These are phyloP conservation scores for Pyricularia sp. DNA, from an alignment of 2,329 filamentous ascomycete species.

Conservation along the genomic window DNA sequence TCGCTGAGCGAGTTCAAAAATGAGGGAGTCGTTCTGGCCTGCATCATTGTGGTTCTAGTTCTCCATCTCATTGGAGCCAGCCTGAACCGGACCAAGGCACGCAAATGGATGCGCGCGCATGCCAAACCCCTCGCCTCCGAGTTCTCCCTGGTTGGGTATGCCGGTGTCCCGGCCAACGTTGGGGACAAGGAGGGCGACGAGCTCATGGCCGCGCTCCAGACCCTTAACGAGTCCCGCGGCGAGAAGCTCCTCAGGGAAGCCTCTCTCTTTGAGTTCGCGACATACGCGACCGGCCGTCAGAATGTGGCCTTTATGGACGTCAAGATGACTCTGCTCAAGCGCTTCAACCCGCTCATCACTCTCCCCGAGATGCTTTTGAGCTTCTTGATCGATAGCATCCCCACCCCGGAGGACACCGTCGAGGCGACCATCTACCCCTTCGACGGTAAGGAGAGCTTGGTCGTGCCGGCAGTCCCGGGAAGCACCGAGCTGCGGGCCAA, in stretches of 20 bases:
- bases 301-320: slow-evolving; percentile 89
- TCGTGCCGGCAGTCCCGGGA: slow-evolving; percentile 58
- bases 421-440: slow-evolving; percentile 80
- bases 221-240: slow-evolving; percentile 25
- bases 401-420: slow-evolving; percentile 59
- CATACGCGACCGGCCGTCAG: slow-evolving; percentile 84
- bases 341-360: slow-evolving; percentile 67
- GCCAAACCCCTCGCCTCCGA: slow-evolving; percentile 64
- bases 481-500: slow-evolving; percentile 42
- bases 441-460: slow-evolving; percentile 78
- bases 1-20: slow-evolving; percentile 74
- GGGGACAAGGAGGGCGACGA: slow-evolving; percentile 38
- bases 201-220: slow-evolving; percentile 49
- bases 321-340: slow-evolving; percentile 71
- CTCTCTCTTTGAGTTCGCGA: slow-evolving; percentile 74
- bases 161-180: slow-evolving; percentile 41
- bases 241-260: slow-evolving; percentile 71
- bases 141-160: slow-evolving; percentile 81
- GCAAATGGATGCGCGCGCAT: slow-evolving; percentile 70
- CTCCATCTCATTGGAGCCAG: slow-evolving; percentile 76
- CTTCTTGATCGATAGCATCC: slow-evolving; percentile 73
- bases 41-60: slow-evolving; percentile 64
- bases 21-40: slow-evolving; percentile 72
- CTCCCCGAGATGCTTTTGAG: slow-evolving; percentile 56
- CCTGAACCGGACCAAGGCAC: slow-evolving; percentile 71